phyloP scores from a whole-genome alignment of 2,329 filamentous ascomycete genomes.

The Cephalotrichum gorgonifer region DNA sequence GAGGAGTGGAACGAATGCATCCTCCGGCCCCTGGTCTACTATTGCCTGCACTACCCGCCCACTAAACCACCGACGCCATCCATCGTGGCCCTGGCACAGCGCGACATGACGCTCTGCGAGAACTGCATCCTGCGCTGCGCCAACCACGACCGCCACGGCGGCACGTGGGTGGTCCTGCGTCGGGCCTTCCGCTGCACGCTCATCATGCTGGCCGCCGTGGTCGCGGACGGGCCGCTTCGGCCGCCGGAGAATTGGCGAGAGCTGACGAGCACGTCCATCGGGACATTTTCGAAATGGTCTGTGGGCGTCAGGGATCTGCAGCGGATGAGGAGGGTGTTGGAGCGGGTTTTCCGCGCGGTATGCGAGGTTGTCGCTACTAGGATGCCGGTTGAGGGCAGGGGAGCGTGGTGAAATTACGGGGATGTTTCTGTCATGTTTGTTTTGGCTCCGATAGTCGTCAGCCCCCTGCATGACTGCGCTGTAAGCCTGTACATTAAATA shows the following conservation, averaged over 20 bases:
- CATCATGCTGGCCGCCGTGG: slow-evolving; percentile 6
- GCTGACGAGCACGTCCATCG: background rate
- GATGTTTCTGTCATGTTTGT: too few relatives aligned
- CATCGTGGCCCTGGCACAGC: slow-evolving; percentile 6
- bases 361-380: background rate
- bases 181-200: slow-evolving; percentile 4
- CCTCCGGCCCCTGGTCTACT: slow-evolving; percentile 9
- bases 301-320: background rate
- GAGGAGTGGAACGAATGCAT: slow-evolving; percentile 9
- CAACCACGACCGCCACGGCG: slow-evolving; percentile 8
- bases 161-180: slow-evolving; percentile 8
- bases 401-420: background rate
- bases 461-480: too few relatives aligned
- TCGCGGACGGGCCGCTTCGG: background rate
- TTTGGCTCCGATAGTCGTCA: too few relatives aligned
- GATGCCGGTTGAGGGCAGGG: background rate
- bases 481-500: too few relatives aligned
- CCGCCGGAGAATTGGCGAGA: slow-evolving; percentile 2
- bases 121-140: slow-evolving; percentile 4
- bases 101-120: slow-evolving; percentile 6
- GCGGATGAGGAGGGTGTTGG: slow-evolving; percentile 2
- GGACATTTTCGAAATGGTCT: background rate
- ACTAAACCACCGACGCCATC: background rate
- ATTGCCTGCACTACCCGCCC: slow-evolving; percentile 6
- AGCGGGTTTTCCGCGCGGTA: slow-evolving; percentile 3